Evolutionary conservation across 2,329 filamentous ascomycete species (phyloP).

Genomic region (Trichoderma oligosporum): DNA sequence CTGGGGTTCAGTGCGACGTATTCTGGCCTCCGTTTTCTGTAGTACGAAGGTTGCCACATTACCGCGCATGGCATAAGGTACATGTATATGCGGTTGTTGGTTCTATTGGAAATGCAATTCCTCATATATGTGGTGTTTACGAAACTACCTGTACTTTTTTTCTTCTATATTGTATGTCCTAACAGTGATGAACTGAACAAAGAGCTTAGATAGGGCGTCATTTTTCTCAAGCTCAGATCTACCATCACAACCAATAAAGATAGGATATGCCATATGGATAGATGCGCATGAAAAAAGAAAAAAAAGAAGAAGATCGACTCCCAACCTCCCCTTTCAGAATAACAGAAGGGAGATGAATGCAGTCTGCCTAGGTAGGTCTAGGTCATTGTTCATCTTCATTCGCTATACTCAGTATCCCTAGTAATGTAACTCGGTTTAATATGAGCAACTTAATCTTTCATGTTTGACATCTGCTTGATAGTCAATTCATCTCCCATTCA

Average conservation of each 20-base stretch:
- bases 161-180: too few relatives aligned
- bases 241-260: slow-evolving; percentile 6
- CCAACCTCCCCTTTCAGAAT: neutral
- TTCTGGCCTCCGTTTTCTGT: too few relatives aligned
- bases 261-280: neutral
- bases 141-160: too few relatives aligned
- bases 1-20: neutral
- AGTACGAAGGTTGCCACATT: too few relatives aligned
- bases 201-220: too few relatives aligned
- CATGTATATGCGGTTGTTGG: too few relatives aligned
- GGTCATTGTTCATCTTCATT: neutral
- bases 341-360: neutral
- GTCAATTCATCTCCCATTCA: neutral
- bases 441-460: neutral
- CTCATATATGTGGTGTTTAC: too few relatives aligned
- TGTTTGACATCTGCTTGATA: slow-evolving; percentile 5
- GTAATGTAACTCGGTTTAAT: neutral
- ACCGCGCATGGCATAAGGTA: too few relatives aligned
- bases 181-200: too few relatives aligned
- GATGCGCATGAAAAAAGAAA: too few relatives aligned
- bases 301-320: slow-evolving; percentile 1
- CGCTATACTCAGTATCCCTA: neutral
- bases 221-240: neutral
- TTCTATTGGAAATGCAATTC: too few relatives aligned
- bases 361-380: too few relatives aligned